These are phyloP conservation scores for Tinospora cordifolia DNA, from an alignment of 164 flowering plant genomes.

Conservation along the genomic window DNA sequence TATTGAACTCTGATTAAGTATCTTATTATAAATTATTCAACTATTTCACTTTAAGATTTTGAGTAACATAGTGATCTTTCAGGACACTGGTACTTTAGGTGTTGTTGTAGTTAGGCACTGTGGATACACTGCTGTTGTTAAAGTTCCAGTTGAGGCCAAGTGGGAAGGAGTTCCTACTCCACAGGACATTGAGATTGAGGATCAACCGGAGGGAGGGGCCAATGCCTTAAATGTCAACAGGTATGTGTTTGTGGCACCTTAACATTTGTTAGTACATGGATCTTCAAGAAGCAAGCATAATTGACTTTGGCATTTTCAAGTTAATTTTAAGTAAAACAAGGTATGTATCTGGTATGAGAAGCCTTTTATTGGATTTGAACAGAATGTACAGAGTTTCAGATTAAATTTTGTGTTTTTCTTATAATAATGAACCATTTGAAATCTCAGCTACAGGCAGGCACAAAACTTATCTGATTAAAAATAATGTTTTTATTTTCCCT, in stretches of 20 bases:
- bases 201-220: constrained; percentile 88
- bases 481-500: not conserved
- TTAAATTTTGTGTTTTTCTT: too few relatives aligned
- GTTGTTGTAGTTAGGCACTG: constrained; percentile 79
- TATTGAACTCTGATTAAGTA: not conserved
- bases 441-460: not conserved
- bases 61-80: constrained; percentile 25
- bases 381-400: not conserved
- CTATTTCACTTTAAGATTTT: constrained; percentile 8
- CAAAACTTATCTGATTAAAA: not conserved
- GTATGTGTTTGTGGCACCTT: constrained; percentile 29
- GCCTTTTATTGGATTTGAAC: not conserved
- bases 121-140: constrained; percentile 72
- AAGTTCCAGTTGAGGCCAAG: constrained; percentile 48
- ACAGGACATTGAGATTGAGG: constrained; percentile 60
- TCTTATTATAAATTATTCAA: constrained; percentile 1
- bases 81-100: constrained; percentile 88
- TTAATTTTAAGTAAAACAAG: not conserved
- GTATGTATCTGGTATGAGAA: not conserved
- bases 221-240: constrained; percentile 87
- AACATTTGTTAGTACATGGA: not conserved
- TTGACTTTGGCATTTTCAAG: not conserved
- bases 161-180: constrained; percentile 43
- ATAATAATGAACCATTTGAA: too few relatives aligned
- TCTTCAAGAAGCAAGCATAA: not conserved